Percentiles rank a stretch among this genome's conserved stretches.
phyloP scores from a whole-genome alignment of 2,329 filamentous ascomycete genomes.

The Nothopassalora personata region DNA sequence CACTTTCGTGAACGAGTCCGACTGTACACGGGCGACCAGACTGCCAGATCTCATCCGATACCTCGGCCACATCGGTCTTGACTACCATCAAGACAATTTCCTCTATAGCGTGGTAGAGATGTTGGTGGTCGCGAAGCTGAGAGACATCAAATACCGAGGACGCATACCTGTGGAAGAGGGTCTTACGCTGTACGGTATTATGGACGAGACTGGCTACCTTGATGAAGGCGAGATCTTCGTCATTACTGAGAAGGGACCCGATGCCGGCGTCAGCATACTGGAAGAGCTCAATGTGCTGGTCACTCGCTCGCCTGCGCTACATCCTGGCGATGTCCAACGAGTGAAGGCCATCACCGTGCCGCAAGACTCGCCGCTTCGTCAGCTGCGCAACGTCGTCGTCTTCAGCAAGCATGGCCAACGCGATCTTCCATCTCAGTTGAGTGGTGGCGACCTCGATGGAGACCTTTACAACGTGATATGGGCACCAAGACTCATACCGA shows the following conservation, averaged over 20 bases:
- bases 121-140: constrained; percentile 62
- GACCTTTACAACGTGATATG: constrained; percentile 78
- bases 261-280: constrained; percentile 29
- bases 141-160: constrained; percentile 71
- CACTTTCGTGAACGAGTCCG: constrained; percentile 58
- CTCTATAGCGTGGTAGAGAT: constrained; percentile 66
- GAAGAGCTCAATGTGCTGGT: constrained; percentile 52
- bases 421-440: constrained; percentile 72
- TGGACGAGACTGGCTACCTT: constrained; percentile 72
- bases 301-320: constrained; percentile 73
- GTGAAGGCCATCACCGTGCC: constrained; percentile 58
- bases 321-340: constrained; percentile 73
- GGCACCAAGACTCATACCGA: constrained; percentile 52
- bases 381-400: constrained; percentile 67
- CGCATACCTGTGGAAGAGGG: constrained; percentile 67
- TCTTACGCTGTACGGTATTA: constrained; percentile 73
- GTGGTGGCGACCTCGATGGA: constrained; percentile 78
- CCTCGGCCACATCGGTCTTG: constrained; percentile 53
- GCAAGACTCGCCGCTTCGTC: constrained; percentile 52
- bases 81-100: constrained; percentile 64
- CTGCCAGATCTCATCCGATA: constrained; percentile 59
- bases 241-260: constrained; percentile 44
- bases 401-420: constrained; percentile 67
- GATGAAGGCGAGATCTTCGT: constrained; percentile 64
- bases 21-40: constrained; percentile 51